Conservation (phyloP, 169 alveolate genomes). For the Amoebophrya sp. region DNA sequence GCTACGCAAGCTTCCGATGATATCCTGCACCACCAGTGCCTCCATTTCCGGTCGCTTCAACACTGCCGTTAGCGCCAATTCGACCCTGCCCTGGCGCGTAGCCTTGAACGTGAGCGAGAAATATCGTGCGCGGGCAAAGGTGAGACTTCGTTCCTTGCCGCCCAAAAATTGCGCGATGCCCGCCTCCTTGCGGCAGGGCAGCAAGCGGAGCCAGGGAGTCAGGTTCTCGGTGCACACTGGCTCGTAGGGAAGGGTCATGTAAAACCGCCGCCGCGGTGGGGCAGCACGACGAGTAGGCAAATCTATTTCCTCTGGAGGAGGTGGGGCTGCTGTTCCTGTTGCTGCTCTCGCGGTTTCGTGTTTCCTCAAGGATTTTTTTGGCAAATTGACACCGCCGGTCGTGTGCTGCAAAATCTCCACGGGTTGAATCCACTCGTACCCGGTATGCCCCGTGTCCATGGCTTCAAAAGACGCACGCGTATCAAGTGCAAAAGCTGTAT, state of each 20-base stretch:
- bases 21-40: not conserved
- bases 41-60: not conserved
- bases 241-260: slow-evolving; percentile 21
- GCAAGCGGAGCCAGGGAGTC: not conserved
- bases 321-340: too few species aligned
- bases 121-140: not conserved
- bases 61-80: not conserved
- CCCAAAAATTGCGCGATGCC: not conserved
- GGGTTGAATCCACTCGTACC: not conserved
- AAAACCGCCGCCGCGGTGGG: not conserved
- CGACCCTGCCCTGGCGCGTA: not conserved
- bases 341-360: too few species aligned
- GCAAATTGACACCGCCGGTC: too few species aligned
- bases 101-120: not conserved
- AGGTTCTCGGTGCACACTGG: slow-evolving; percentile 24
- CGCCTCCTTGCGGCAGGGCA: not conserved
- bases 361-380: not conserved
- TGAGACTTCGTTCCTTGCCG: not conserved
- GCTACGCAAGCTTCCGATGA: too few species aligned
- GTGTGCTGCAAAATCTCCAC: not conserved
- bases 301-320: too few species aligned
- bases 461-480: not conserved
- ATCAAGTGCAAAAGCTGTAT: too few species aligned
- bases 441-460: not conserved
- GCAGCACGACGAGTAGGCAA: too few species aligned